Evolutionary conservation across 495 filamentous ascomycete species (phyloP).

Genomic region (Penicillium herquei): DNA sequence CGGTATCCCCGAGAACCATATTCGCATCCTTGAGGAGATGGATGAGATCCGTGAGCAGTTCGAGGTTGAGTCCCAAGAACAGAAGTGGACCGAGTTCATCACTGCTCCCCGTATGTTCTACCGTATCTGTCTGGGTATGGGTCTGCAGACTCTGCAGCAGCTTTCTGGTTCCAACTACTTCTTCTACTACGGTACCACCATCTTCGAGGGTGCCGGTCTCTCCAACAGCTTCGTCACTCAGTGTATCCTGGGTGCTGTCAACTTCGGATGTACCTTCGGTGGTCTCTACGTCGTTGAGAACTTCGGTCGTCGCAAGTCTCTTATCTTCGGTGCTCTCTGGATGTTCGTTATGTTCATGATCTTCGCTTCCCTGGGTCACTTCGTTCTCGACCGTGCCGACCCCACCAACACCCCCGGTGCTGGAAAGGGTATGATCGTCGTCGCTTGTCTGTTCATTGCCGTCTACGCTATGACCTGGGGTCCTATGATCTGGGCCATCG

Average conservation of each 20-base stretch:
- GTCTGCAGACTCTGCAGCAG: conserved; percentile 69
- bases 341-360: conserved; percentile 72
- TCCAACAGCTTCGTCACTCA: conserved; percentile 68
- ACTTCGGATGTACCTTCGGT: conserved; percentile 68
- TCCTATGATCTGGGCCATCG: conserved; percentile 75
- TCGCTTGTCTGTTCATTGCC: conserved; percentile 64
- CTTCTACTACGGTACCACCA: conserved; percentile 77
- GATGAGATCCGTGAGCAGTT: conserved; percentile 61
- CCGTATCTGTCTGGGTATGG: conserved; percentile 65
- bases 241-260: conserved; percentile 71
- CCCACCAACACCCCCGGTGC: conserved; percentile 57
- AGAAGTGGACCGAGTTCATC: conserved; percentile 66
- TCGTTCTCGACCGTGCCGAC: conserved; percentile 53
- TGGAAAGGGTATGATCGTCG: conserved; percentile 73
- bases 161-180: conserved; percentile 71
- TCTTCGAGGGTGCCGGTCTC: conserved; percentile 69
- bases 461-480: conserved; percentile 67
- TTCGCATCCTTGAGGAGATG: conserved; percentile 65
- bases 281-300: conserved; percentile 70
- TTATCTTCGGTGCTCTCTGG: conserved; percentile 64
- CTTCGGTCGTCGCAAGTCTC: conserved; percentile 64
- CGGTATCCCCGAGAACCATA: conserved; percentile 64
- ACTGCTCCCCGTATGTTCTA: conserved; percentile 72
- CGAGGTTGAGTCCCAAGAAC: conserved; percentile 51
- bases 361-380: conserved; percentile 68